A percentile compares a stretch with the other conserved stretches of the same genome.
Evolutionary conservation across 352 stramenopile genomes (phyloP).

Genomic region (Phytophthora pseudosyringae): DNA sequence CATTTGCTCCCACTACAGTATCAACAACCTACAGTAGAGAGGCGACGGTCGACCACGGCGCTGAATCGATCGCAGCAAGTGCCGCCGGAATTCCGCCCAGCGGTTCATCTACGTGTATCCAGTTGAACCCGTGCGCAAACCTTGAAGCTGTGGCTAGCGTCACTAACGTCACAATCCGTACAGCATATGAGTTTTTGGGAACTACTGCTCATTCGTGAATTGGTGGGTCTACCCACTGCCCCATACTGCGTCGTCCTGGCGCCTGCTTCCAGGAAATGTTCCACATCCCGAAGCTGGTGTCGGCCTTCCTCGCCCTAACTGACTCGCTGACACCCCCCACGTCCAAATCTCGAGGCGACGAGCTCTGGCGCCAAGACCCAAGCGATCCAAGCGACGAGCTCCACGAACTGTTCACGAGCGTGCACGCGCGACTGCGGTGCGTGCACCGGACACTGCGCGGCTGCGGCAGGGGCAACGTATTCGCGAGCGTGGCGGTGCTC

Average conservation of each 20-base stretch:
- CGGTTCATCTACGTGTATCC: no score
- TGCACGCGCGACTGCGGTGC: conserved; percentile 8
- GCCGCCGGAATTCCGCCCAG: no score
- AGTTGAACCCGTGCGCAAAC: no score
- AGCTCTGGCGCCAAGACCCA: conserved; percentile 6
- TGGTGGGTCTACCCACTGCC: no score
- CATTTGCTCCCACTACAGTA: no score
- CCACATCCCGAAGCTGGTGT: conserved; percentile 18
- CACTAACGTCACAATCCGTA: not conserved
- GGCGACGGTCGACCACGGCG: no score
- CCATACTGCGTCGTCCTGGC: not conserved
- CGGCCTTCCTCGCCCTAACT: not conserved
- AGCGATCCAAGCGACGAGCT: conserved; percentile 18
- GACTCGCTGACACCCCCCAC: not conserved
- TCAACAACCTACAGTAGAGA: no score
- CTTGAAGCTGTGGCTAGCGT: no score
- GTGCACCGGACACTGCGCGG: not conserved
- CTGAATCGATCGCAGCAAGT: no score
- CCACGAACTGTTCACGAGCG: conserved; percentile 12
- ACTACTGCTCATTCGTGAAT: no score
- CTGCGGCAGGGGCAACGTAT: conserved; percentile 3
- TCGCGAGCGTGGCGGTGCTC: not conserved
- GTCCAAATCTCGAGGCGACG: conserved; percentile 3
- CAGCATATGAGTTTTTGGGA: not conserved
- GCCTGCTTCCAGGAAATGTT: conserved; percentile 12